Base-by-base conservation (phyloP, 176 grass and related monocot genomes). In the Microstegium vimineum region DNA sequence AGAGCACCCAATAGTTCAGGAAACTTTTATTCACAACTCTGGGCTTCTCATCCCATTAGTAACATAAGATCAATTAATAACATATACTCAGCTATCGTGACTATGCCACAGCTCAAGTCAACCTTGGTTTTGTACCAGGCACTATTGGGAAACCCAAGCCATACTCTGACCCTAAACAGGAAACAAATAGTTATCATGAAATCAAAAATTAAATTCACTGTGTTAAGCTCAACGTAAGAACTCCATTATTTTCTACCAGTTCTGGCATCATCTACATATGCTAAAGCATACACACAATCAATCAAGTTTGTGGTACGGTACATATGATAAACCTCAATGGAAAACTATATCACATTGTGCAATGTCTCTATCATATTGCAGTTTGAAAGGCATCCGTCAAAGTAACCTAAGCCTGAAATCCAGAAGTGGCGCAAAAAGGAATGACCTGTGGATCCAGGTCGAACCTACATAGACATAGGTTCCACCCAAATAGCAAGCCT, bases 271-370 rank as follows among this genome's bases (percentile, higher is more conserved):
- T 45, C 43, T 25, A 13, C 27, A 10, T 34, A 66, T 28, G 75
- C 36, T 88, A 33, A 37, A 74, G 27, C 45, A 73, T 42, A 32
- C 26, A 54, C 52, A 60, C 37, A 71, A 65, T 62, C 43, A 78
- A 5, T 10, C 12, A 59, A 33, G 76, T 51, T 80, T 61, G 13
- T 2, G 32, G 26, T 42, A 32, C 6, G 49, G 18, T 52, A 40
- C 31, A 79, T 1, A 17, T 23, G n/a, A 25, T n/a, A 35, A 75
- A 57, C 28, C 16, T 52, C 40, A 25, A 75, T 38, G 9, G 16
- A 62, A 35, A 17, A 4, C n/a, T 63, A 49, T 15, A 3, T 30
- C 26, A 51, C 62, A 80, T 47, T 37, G 68, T 20, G 10, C 0
- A 16, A 33, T 43, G 78, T 30, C 20, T 67, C 15, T 45, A 62